These are phyloP conservation scores for Ceratocystis albifundus DNA, from an alignment of 2,329 filamentous ascomycete species.

Conservation along the genomic window DNA sequence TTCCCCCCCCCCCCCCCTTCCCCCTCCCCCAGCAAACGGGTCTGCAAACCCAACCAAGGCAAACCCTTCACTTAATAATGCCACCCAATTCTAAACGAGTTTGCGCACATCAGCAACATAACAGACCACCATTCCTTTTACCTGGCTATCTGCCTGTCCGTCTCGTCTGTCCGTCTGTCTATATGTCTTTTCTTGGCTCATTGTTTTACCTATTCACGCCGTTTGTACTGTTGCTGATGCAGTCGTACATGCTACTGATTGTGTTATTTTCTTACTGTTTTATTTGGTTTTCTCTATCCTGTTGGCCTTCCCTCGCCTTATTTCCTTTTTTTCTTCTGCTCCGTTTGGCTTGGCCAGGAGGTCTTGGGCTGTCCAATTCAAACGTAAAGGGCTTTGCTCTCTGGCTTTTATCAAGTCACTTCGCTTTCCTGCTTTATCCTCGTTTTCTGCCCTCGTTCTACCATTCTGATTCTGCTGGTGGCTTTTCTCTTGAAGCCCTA, in stretches of 20 bases:
- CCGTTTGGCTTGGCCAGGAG: background rate
- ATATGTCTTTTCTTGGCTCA: conserved; percentile 1
- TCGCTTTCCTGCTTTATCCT: too few relatives aligned
- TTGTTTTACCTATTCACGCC: background rate
- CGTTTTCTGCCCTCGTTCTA: background rate
- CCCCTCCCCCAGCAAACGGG: background rate
- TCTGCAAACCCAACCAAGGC: background rate
- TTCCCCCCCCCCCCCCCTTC: too few relatives aligned
- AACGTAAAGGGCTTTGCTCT: background rate
- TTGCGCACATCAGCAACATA: background rate
- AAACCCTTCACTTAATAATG: background rate
- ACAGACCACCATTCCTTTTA: background rate
- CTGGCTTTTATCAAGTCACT: background rate
- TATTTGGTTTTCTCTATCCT: conserved; percentile 6
- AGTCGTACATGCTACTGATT: conserved; percentile 5
- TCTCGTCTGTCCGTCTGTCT: background rate
- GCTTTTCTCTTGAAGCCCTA: background rate
- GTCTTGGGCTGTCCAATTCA: background rate
- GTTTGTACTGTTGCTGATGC: conserved; percentile 5
- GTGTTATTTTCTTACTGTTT: conserved; percentile 1
- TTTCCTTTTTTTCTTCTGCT: background rate
- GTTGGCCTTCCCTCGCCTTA: background rate
- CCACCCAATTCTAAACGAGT: background rate
- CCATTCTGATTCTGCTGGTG: background rate
- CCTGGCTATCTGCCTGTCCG: background rate